Base-by-base conservation (phyloP, 257 asterid genomes). In the Capsicum pubescens region DNA sequence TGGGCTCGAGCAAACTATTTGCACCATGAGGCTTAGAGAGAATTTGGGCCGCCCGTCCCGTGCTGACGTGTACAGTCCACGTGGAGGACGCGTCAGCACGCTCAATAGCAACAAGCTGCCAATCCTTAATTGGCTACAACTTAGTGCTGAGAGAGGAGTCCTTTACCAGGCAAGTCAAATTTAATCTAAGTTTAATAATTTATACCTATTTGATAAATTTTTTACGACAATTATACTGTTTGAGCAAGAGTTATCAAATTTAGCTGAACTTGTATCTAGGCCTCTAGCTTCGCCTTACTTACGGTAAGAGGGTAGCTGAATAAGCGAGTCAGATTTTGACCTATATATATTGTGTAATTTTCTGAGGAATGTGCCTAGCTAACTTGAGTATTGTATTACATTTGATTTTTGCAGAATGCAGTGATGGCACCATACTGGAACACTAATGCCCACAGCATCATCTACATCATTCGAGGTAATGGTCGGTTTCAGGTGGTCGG, bases 401-500 rank as follows among this genome's bases (percentile, higher is more conserved):
- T 21, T 77, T 77, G 48, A 54, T 56, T 50, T 69, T 13, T 63
- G 59, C 89, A 91, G 95, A 90, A 92, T 17, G 97, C 97, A 0
- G 3, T 93, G 7, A 70, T 86, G 54, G 89, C 92, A 6, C 97
- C 98, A 0, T 89, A 83, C 55, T 93, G 92, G 93, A 89, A 68
- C 86, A 52, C 85, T 7, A 93, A 92, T 84, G 79, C 95, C 13
- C 95, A 94, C 85, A 44, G 81, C 35, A 82, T 85, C 13, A 50
- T 91, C 54, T 94, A 91, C 83, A 92, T 89, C 3, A 86, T 87
- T 3, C 60, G 87, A 15, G 97, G 98, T 70, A 89, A 86, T 3
- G 93, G 90, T 0, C 84, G 94, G 50, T 72, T 92, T 46, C 98
- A 94, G 54, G 93, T 92, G 0, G 97, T 88, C 17, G 95, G 93